Evolutionary conservation across 495 filamentous ascomycete genomes (phyloP).

Genomic region (Penicillium fimorum): DNA sequence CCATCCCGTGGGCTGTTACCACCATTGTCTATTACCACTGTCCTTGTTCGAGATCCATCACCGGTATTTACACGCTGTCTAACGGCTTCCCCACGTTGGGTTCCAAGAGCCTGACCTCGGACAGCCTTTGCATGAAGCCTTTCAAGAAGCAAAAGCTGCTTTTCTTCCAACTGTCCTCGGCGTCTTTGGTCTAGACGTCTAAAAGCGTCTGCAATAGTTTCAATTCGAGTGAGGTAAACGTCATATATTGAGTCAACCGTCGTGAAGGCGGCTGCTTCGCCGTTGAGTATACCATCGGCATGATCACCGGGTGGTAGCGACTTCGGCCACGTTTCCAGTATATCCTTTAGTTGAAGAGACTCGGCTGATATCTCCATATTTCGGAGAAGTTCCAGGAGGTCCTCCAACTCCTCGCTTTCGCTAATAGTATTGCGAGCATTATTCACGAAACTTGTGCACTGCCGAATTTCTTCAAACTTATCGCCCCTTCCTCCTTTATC

Average conservation of each 20-base stretch:
- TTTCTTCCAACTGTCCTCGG: background rate
- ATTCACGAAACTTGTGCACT: background rate
- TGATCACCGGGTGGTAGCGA: background rate
- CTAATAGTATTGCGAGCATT: too few species aligned
- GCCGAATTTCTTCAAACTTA: background rate
- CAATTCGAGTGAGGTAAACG: background rate
- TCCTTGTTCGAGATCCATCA: too few species aligned
- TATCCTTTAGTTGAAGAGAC: background rate
- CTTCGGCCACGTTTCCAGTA: background rate
- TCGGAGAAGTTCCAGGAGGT: background rate
- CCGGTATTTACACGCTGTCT: too few species aligned
- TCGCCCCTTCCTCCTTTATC: background rate
- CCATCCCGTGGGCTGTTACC: too few species aligned
- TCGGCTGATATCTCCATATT: background rate
- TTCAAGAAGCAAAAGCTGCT: background rate
- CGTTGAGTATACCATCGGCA: background rate
- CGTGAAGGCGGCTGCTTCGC: too few species aligned
- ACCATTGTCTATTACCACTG: too few species aligned
- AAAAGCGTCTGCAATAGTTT: background rate
- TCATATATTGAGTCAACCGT: background rate
- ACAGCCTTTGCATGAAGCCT: background rate
- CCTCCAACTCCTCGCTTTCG: background rate
- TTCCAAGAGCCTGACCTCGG: background rate
- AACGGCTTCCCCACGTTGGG: too few species aligned
- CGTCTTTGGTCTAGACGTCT: background rate